Percentiles rank a stretch among this genome's conserved stretches.
phyloP scores from a whole-genome alignment of 768 basidiomycete species.

The Russula vinacea region DNA sequence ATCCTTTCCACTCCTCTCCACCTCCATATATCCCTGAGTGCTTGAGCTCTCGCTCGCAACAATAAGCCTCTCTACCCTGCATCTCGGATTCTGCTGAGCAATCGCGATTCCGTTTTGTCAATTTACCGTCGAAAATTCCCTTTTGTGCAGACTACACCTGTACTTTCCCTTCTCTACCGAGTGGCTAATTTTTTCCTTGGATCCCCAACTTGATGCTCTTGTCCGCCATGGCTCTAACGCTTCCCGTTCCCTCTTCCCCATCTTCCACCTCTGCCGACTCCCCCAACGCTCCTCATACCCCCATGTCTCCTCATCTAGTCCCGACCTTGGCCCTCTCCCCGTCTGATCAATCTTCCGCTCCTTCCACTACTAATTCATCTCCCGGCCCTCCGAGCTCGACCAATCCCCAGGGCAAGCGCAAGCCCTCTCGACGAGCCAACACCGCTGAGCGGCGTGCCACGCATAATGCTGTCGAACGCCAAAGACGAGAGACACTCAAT shows the following conservation, averaged over 20 bases:
- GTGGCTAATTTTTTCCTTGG: not conserved
- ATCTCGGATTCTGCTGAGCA: conserved; percentile 50
- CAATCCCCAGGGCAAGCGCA: conserved; percentile 59
- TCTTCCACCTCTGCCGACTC: conserved; percentile 43
- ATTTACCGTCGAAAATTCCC: conserved; percentile 18
- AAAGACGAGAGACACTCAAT: conserved; percentile 89
- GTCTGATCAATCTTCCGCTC: conserved; percentile 33
- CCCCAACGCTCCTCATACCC: conserved; percentile 48
- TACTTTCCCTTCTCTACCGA: conserved; percentile 27
- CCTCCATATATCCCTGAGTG: conserved; percentile 4
- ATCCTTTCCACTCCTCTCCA: conserved; percentile 32
- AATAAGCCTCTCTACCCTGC: conserved; percentile 42
- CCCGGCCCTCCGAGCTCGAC: conserved; percentile 29
- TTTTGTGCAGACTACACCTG: conserved; percentile 27
- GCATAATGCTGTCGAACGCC: conserved; percentile 96
- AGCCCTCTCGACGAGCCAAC: conserved; percentile 85
- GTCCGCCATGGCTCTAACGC: conserved; percentile 41
- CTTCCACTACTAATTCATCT: conserved; percentile 27
- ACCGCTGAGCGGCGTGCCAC: conserved; percentile 95
- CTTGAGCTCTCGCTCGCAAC: conserved; percentile 26
- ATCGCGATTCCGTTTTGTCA: conserved; percentile 44
- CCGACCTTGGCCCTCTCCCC: conserved; percentile 40
- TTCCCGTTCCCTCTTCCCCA: conserved; percentile 42
- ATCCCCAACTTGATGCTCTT: conserved; percentile 25
- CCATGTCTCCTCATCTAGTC: conserved; percentile 43